Conservation (phyloP, 192 early-diverging fungal species). For the Dissophora ornata region DNA sequence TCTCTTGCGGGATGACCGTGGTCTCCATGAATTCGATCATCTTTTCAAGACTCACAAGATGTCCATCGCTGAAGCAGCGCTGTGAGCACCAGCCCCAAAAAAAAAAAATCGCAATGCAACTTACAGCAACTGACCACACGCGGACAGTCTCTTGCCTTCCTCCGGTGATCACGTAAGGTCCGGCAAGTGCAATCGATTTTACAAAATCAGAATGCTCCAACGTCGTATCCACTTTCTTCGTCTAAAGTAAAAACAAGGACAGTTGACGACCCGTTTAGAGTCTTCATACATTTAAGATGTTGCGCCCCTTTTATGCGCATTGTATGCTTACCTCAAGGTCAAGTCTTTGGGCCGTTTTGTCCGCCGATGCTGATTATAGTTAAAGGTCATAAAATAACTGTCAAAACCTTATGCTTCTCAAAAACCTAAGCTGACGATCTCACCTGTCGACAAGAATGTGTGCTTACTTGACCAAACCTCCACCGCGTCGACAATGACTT, state of each 20-base stretch:
- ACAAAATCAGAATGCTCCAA: conserved; percentile 88
- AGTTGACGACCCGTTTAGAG: too few species aligned
- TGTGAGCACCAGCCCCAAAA: background rate
- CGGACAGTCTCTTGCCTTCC: conserved; percentile 86
- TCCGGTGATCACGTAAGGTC: conserved; percentile 83
- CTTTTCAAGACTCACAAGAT: background rate
- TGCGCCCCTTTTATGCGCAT: too few species aligned
- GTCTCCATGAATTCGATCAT: background rate
- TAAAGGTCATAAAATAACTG: conserved; percentile 2
- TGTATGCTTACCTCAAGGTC: conserved; percentile 75
- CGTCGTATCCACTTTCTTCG: conserved; percentile 74
- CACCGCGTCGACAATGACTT: conserved; percentile 69
- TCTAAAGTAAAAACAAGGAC: conserved; percentile 56
- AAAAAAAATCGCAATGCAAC: too few species aligned
- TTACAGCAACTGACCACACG: conserved; percentile 89
- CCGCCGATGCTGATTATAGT: conserved; percentile 77
- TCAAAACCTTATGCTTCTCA: background rate
- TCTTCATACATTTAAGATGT: too few species aligned
- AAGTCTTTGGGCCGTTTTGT: conserved; percentile 90
- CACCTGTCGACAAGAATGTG: too few species aligned
- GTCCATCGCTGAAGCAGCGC: background rate
- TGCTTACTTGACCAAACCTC: conserved; percentile 80
- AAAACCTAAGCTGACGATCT: background rate
- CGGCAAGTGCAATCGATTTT: conserved; percentile 71
- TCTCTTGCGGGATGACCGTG: background rate